phyloP scores from a whole-genome alignment of 2,329 filamentous ascomycete species.

The Cladosporium sp. region DNA sequence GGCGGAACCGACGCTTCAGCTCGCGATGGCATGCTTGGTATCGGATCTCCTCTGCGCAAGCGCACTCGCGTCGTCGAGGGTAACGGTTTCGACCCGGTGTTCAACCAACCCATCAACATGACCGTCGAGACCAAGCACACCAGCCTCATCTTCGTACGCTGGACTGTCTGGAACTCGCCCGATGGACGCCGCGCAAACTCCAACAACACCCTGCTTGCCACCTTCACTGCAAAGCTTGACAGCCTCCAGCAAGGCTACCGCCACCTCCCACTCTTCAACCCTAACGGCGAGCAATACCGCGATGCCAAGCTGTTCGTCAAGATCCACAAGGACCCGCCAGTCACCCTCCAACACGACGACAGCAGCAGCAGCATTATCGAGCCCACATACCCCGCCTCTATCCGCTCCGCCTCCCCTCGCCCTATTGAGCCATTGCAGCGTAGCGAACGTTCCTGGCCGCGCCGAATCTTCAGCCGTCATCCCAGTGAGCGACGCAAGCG shows the following conservation, averaged over 20 bases:
- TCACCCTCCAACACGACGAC: constrained; percentile 28
- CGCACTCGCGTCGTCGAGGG: constrained; percentile 76
- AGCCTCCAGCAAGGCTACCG: constrained; percentile 90
- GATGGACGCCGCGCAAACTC: constrained; percentile 66
- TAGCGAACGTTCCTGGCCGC: constrained; percentile 36
- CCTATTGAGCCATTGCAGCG: constrained; percentile 24
- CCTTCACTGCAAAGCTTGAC: constrained; percentile 87
- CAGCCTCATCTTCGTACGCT: constrained; percentile 88
- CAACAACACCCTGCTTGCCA: constrained; percentile 65
- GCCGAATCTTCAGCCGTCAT: constrained; percentile 40
- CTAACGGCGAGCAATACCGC: constrained; percentile 84
- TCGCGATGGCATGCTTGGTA: constrained; percentile 61
- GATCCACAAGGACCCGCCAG: constrained; percentile 58
- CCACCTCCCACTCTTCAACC: constrained; percentile 83
- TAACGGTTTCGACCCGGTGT: constrained; percentile 92
- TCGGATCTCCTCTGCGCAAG: constrained; percentile 69
- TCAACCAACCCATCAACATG: constrained; percentile 75
- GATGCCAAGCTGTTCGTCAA: constrained; percentile 94
- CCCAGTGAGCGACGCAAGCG: constrained; percentile 39
- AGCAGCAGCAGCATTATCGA: constrained; percentile 24
- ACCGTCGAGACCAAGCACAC: constrained; percentile 90
- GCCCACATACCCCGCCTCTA: constrained; percentile 7
- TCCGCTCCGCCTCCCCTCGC: constrained; percentile 23
- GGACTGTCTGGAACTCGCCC: constrained; percentile 82
- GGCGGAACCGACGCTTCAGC: constrained; percentile 63